phyloP scores from a whole-genome alignment of 495 filamentous ascomycete species.

The Aspergillus haitiensis region DNA sequence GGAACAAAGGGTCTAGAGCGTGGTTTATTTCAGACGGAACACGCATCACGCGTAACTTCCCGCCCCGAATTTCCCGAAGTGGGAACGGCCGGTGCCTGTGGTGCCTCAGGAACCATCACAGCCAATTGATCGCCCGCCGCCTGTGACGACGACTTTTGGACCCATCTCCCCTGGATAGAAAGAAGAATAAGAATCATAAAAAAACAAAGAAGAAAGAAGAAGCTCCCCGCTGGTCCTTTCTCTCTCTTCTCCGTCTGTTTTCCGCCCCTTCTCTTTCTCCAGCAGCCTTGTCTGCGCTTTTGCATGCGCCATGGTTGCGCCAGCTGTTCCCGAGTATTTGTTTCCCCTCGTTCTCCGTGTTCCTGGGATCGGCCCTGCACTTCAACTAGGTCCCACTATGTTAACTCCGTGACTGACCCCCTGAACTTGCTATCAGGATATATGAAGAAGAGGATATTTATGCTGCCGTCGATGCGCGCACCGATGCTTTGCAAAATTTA shows the following conservation, averaged over 20 bases:
- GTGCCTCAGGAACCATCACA: constrained; percentile 27
- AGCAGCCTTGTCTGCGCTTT: constrained; percentile 22
- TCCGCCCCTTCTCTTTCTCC: neutral
- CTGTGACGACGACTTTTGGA: constrained; percentile 23
- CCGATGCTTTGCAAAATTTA: constrained; percentile 77
- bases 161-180: constrained; percentile 3
- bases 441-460: constrained; percentile 83
- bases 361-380: constrained; percentile 34
- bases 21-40: constrained; percentile 14
- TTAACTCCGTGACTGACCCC: constrained; percentile 23
- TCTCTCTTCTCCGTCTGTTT: constrained; percentile 10
- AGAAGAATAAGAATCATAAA: too few relatives aligned
- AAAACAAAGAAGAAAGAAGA: too few relatives aligned
- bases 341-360: constrained; percentile 32
- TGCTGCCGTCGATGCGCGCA: constrained; percentile 84
- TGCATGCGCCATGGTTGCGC: constrained; percentile 72
- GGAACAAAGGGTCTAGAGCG: constrained; percentile 12
- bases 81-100: constrained; percentile 30
- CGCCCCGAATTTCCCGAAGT: constrained; percentile 28
- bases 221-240: constrained; percentile 4
- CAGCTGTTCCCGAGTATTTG: constrained; percentile 85
- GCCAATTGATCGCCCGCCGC: constrained; percentile 18
- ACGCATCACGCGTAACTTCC: constrained; percentile 36
- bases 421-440: constrained; percentile 57
- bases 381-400: constrained; percentile 14